phyloP scores from a whole-genome alignment of 1,284 basidiomycete genomes.

The Boletellus deceptivus region DNA sequence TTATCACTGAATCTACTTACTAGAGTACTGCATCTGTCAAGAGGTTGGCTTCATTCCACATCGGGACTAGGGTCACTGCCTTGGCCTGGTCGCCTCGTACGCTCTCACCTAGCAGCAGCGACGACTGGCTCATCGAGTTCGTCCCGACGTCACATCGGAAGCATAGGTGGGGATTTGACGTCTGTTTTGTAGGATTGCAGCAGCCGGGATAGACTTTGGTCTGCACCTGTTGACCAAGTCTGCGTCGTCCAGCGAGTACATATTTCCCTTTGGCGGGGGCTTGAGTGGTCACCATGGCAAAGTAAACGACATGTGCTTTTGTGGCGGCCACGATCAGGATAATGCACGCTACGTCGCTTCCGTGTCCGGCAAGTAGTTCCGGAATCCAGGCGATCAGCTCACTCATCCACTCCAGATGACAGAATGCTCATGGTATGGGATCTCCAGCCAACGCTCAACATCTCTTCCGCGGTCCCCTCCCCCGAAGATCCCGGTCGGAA shows the following conservation, averaged over 20 bases:
- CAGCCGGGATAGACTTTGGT: constrained; percentile 64
- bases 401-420: constrained; percentile 51
- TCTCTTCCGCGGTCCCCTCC: constrained; percentile 36
- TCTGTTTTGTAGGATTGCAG: constrained; percentile 50
- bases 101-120: constrained; percentile 59
- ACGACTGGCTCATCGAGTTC: constrained; percentile 72
- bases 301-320: constrained; percentile 73
- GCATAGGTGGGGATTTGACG: not conserved
- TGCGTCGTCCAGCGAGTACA: constrained; percentile 45
- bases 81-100: constrained; percentile 75
- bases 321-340: constrained; percentile 65
- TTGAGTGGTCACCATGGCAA: constrained; percentile 72
- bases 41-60: constrained; percentile 65
- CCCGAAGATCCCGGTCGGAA: constrained; percentile 22
- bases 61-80: constrained; percentile 69
- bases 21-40: constrained; percentile 43
- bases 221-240: constrained; percentile 66
- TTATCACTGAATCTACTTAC: constrained; percentile 10
- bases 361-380: constrained; percentile 56
- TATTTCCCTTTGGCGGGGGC: constrained; percentile 73
- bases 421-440: constrained; percentile 84
- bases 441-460: constrained; percentile 53
- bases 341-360: constrained; percentile 72
- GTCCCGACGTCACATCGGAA: constrained; percentile 24
- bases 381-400: not conserved